Percentiles rank a stretch among this genome's conserved stretches.
phyloP scores from a whole-genome alignment of 345 rosid genomes.

The Brassica carinata region DNA sequence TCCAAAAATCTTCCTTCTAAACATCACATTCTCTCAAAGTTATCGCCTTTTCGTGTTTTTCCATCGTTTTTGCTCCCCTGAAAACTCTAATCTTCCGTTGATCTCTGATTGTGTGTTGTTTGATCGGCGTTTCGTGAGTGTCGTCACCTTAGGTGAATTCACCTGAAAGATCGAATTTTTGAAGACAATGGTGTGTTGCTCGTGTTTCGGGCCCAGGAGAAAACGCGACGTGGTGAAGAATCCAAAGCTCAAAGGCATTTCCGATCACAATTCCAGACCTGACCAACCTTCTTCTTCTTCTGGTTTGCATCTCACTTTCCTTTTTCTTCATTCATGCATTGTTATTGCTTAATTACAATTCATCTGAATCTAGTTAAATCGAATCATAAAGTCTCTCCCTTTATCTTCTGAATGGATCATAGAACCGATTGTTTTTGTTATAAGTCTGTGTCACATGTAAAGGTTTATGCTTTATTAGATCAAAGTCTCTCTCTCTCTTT shows the following conservation, averaged over 20 bases:
- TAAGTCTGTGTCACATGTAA: neutral
- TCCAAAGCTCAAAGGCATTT: neutral
- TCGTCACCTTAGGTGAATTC: neutral
- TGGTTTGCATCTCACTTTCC: constrained; percentile 16
- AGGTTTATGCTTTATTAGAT: neutral
- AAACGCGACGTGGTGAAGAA: neutral
- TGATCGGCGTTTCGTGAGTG: neutral
- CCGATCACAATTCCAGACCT: neutral
- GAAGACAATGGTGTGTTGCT: constrained; percentile 48
- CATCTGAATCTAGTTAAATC: neutral
- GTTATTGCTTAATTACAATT: neutral
- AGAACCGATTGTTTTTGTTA: neutral
- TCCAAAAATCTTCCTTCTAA: neutral
- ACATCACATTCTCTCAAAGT: neutral
- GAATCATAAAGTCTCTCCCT: neutral
- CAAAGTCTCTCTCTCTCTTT: neutral
- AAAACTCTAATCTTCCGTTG: neutral
- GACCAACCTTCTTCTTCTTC: constrained; percentile 1
- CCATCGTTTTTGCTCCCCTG: neutral
- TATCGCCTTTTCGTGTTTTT: neutral
- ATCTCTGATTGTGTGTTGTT: neutral
- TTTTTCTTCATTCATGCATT: neutral
- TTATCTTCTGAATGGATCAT: neutral
- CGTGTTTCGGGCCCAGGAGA: constrained; percentile 51
- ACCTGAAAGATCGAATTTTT: neutral